Evolutionary conservation across 495 filamentous ascomycete species (phyloP), one percentile per base, ranked within the genome.

Genomic region (Xylaria sp.): DNA sequence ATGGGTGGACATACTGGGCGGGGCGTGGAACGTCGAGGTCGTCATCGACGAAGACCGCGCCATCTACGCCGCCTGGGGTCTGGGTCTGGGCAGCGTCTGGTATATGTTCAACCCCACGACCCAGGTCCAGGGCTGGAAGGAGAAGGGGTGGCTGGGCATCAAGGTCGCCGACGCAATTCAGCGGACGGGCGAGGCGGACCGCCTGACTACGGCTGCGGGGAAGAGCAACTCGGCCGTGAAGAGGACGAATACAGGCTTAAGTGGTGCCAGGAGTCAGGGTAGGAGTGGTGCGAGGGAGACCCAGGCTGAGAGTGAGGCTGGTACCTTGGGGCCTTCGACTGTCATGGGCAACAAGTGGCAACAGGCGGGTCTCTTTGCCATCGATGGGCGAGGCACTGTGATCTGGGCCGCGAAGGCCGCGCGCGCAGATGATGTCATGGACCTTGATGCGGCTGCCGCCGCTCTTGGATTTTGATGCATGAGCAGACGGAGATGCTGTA

Each of bases 301-400:
- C 31, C 37, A 68, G 19, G 58, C 53, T 11, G 67, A 69, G 9
- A 66, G 58, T n/a, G 76, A 80, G 29, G 57, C 31, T 50, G 55
- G 43, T 31, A 29, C 19, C 5, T 24, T 11, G n/a, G 81, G 81
- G 14, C 77, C 79, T 5, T 72, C 83, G 17, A 89, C 85, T 11
- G 82, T 87, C 48, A 88, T 87, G 79, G 89, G 88, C n/a, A 88
- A 80, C 70, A 83, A 89, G 70, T 90, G 88, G 88, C 88, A 90
- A 78, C 86, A 83, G 63, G 77, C 82, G 9, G 88, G 87, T 3
- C 81, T 82, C 31, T 90, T 84, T 78, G 87, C 86, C 3, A 82
- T 90, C 0, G 86, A 90, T 79, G 81, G 80, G 8, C 73, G 83
- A 21, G 87, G 86, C 3, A 81, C 82, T 8, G 80, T 90, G 15